phyloP scores from a whole-genome alignment of 2,329 filamentous ascomycete genomes.

The Periconia sp. region DNA sequence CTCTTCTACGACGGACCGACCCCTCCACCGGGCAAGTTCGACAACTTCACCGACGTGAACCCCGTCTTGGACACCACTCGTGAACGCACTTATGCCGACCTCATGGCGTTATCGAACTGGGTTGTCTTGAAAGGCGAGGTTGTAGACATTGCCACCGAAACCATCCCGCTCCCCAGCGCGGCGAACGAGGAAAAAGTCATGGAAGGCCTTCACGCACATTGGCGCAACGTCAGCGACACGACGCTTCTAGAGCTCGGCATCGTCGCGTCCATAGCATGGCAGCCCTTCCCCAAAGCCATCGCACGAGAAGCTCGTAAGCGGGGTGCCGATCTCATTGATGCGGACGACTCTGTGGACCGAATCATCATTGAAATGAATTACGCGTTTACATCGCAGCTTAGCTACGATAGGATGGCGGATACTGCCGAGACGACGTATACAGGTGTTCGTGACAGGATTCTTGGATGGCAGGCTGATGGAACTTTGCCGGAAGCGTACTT shows the following conservation, averaged over 20 bases:
- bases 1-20: slow-evolving; percentile 41
- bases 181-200: slow-evolving; percentile 28
- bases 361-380: slow-evolving; percentile 52
- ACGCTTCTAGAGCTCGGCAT: slow-evolving; percentile 31
- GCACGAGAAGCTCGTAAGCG: slow-evolving; percentile 20
- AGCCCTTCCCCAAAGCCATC: slow-evolving; percentile 36
- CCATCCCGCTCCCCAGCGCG: slow-evolving; percentile 29
- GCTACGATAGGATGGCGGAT: slow-evolving; percentile 44
- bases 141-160: slow-evolving; percentile 39
- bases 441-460: slow-evolving; percentile 40
- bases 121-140: slow-evolving; percentile 35
- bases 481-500: slow-evolving; percentile 46
- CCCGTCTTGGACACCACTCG: slow-evolving; percentile 50
- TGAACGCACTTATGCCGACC: slow-evolving; percentile 51
- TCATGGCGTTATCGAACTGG: slow-evolving; percentile 52
- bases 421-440: slow-evolving; percentile 44
- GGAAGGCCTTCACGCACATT: slow-evolving; percentile 30
- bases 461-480: slow-evolving; percentile 41
- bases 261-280: slow-evolving; percentile 38
- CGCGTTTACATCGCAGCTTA: slow-evolving; percentile 36
- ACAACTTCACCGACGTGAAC: slow-evolving; percentile 56
- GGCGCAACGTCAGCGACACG: slow-evolving; percentile 28
- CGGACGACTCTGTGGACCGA: slow-evolving; percentile 44
- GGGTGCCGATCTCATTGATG: slow-evolving; percentile 41
- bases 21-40: slow-evolving; percentile 55